Evolutionary conservation across 306 rosid genomes (phyloP), one percentile per base, ranked within the genome.

Genomic region (Phaseolus lunatus): DNA sequence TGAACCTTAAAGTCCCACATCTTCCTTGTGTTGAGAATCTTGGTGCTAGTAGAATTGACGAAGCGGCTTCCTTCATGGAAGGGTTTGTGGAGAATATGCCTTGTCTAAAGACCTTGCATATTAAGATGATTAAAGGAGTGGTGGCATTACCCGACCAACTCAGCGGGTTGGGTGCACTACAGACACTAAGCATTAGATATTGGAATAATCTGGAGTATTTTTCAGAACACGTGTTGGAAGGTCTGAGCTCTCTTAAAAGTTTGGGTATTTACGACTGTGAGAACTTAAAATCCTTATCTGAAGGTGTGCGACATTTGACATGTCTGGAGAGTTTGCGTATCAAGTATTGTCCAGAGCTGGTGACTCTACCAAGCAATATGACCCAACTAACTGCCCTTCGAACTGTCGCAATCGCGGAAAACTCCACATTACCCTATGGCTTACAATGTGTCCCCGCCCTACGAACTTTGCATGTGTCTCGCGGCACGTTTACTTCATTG

Each of bases 161-260:
- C 1, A 4, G 58, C 5, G 2, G 13, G 37, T 10, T 73, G 0
- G 2, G 15, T 19, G 26, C 68, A 9, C 14, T 73, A 12, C 4
- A 54, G 2, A 0, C 1, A 0, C 45, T 73, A 4, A 0, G 0
- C 0, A 16, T 58, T 58, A 0, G 0, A 0, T 0, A 0, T 2
- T 58, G 69, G 26, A 0, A 9, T 5, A 56, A 57, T 16, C 7
- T 73, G n/a, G 44, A 73, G 44, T 57, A 43, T 5, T 57, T 73
- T 4, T 23, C 57, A 0, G 45, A 58, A 52, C 37, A 57, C n/a
- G 78, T 43, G 57, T 0, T 74, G 20, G 58, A 47, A 74, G 78
- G 59, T 43, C 2, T 74, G n/a, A 24, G 5, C 6, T 74, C 58
- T 27, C 78, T 74, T 2, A 20, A 10, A 73, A 10, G 19, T 39